phyloP scores from a whole-genome alignment of 2,329 filamentous ascomycete species.

The Hypomyces rosellus region DNA sequence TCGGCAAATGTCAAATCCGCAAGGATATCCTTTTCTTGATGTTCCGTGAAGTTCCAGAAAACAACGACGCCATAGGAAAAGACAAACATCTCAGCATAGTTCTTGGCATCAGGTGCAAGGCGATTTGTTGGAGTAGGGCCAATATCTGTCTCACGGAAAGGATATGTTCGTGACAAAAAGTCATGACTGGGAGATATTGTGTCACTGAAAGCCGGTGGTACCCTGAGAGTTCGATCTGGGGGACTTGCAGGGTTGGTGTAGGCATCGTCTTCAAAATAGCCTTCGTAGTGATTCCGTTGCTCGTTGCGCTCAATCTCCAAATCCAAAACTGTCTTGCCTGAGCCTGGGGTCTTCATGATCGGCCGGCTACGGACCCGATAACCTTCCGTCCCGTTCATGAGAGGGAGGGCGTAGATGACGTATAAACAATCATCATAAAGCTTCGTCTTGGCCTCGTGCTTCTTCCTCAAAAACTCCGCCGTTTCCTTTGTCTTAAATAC shows the following conservation, averaged over 20 bases:
- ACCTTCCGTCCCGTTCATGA: constrained; percentile 79
- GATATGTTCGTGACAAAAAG: constrained; percentile 18
- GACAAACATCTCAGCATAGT: constrained; percentile 92
- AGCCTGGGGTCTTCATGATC: constrained; percentile 82
- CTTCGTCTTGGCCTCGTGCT: constrained; percentile 88
- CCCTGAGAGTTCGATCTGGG: constrained; percentile 22
- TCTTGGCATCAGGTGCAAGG: constrained; percentile 63
- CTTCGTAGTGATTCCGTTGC: constrained; percentile 79
- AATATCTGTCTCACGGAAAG: constrained; percentile 30
- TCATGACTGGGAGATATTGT: constrained; percentile 22
- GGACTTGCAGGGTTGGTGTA: constrained; percentile 35
- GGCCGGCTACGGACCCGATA: constrained; percentile 86
- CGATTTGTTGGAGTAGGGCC: constrained; percentile 47
- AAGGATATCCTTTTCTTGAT: constrained; percentile 92
- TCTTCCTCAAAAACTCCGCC: constrained; percentile 81
- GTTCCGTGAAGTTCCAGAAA: constrained; percentile 97
- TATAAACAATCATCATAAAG: constrained; percentile 97
- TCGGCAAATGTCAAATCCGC: constrained; percentile 89
- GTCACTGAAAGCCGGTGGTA: constrained; percentile 27
- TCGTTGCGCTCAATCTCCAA: constrained; percentile 96
- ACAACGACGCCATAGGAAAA: constrained; percentile 97
- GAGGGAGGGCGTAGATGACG: constrained; percentile 85
- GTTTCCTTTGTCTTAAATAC: constrained; percentile 84
- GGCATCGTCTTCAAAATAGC: constrained; percentile 74
- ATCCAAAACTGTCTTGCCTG: constrained; percentile 83